Evolutionary conservation across 495 filamentous ascomycete species (phyloP), one percentile per base, ranked within the genome.

Genomic region (Parathielavia appendiculata): DNA sequence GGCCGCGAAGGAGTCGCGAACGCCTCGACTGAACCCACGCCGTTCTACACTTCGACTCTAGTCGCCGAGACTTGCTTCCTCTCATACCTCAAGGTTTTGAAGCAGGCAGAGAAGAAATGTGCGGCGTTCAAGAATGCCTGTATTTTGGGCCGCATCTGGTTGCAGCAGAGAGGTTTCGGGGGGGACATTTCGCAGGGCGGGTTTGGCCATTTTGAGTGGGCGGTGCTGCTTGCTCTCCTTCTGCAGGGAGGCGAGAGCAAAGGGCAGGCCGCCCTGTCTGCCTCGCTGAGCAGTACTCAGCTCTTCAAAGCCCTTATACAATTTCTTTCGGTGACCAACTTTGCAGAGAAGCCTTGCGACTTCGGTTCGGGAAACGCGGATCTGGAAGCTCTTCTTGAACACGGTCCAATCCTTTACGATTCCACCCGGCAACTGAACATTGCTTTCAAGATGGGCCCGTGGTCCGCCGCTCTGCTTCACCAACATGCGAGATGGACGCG

Each of bases 191-290:
- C 79, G 22, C 73, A 78, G n/a, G 92, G 92, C 26, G 93, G 95
- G 1, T 97, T 98, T 70, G 93, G 93, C 17, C 82, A 89, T 58
- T 95, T 97, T 57, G 92, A 98, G 68, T 97, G 90, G 90, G 81
- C 86, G 0, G 75, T 83, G 26, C 66, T 91, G 1, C 79, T 88
- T 63, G 88, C 91, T n/a, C 75, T 96, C 19, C 76, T 97, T 2
- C 77, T 97, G 50, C 86, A 91, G 67, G 82, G 83, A 3, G 86
- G 87, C 11, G 87, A 85, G 16, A 78, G 79, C 4, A 86, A 81
- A 61, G 89, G 88, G 5, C 80, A 83, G 51, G 77, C 85, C 4
- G 66, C 91, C 22, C 76, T 98, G 2, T 86, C 90, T 23, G 73
- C 83, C 16, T 88, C 89, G 9, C 88, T 95, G 62, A 95, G 87